Conservation (phyloP, 495 filamentous ascomycete genomes). For the Daldinia loculata region DNA sequence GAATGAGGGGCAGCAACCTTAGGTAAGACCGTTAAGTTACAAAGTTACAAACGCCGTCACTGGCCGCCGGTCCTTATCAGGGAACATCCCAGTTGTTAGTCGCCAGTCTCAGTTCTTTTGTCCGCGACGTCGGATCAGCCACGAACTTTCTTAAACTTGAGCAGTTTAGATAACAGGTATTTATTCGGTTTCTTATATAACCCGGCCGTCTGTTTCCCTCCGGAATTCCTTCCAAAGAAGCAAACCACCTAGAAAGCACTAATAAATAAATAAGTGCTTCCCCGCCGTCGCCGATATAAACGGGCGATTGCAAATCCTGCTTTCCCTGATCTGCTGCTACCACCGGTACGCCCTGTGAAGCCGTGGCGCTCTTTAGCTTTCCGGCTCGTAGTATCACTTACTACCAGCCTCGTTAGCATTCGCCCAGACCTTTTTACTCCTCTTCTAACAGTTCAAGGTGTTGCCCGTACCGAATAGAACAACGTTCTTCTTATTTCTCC, state of each 20-base stretch:
- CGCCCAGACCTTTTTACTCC: neutral
- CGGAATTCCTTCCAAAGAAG: neutral
- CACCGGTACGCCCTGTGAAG: neutral
- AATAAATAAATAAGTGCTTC: conserved; percentile 10
- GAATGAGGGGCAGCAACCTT: conserved; percentile 12
- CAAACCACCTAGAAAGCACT: neutral
- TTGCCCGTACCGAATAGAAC: neutral
- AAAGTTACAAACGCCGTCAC: neutral
- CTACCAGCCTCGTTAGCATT: conserved; percentile 10
- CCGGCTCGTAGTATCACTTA: neutral
- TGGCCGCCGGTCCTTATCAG: conserved; percentile 13
- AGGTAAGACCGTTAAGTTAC: neutral
- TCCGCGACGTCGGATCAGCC: neutral
- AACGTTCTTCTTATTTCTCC: neutral
- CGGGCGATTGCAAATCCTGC: neutral
- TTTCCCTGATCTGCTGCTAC: neutral
- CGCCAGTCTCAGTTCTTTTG: neutral
- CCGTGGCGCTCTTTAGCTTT: neutral
- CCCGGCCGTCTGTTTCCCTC: neutral
- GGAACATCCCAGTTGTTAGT: neutral
- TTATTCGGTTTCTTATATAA: neutral
- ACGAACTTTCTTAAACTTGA: neutral
- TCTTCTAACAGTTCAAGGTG: neutral
- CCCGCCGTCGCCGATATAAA: conserved; percentile 10
- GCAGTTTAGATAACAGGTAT: neutral